These are phyloP conservation scores for Phytophthora chlamydospora DNA, from an alignment of 352 stramenopile genomes.

Conservation along the genomic window DNA sequence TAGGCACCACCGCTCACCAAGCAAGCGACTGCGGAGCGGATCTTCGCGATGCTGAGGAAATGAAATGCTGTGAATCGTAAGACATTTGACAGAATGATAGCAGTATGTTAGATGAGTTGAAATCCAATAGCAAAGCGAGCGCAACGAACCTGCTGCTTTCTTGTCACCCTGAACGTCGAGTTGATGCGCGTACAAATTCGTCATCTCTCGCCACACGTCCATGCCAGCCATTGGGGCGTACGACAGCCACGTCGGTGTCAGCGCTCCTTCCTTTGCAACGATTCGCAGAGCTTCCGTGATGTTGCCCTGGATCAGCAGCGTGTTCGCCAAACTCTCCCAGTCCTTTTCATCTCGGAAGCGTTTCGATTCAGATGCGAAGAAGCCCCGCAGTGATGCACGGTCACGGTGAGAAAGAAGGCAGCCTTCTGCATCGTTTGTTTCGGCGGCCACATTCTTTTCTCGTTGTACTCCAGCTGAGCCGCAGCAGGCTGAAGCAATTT, in stretches of 20 bases:
- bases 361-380: constrained; percentile 34
- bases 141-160: constrained; percentile 46
- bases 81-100: background rate
- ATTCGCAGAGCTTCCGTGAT: constrained; percentile 64
- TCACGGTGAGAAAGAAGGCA: constrained; percentile 18
- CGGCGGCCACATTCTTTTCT: background rate
- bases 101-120: constrained; percentile 8
- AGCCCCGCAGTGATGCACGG: constrained; percentile 14
- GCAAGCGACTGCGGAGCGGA: constrained; percentile 51
- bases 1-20: constrained; percentile 48
- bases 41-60: constrained; percentile 65
- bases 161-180: constrained; percentile 51
- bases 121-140: background rate
- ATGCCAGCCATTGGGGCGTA: constrained; percentile 75
- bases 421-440: background rate
- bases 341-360: constrained; percentile 40
- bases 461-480: constrained; percentile 7
- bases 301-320: constrained; percentile 57
- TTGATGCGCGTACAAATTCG: constrained; percentile 65
- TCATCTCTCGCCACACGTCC: constrained; percentile 75
- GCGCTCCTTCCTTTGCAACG: constrained; percentile 50
- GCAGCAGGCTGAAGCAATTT: constrained; percentile 31
- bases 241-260: constrained; percentile 64
- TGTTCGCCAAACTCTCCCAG: constrained; percentile 59
- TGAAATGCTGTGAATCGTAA: constrained; percentile 44